phyloP scores from a whole-genome alignment of 805 yeast genomes.

The Metschnikowia proteae region DNA sequence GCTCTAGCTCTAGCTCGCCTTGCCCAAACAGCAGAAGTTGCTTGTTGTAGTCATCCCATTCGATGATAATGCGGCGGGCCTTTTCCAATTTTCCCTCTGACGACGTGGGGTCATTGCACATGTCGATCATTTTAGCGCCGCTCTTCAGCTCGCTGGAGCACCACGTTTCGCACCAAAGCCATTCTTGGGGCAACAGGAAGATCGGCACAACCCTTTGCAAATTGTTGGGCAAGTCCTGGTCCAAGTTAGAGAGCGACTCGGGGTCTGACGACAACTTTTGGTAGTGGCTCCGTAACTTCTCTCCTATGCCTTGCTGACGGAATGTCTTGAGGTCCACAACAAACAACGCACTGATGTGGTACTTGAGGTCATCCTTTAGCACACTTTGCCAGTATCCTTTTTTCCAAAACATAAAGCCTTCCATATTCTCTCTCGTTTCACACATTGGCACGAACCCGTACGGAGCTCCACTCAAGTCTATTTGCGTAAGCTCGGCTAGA shows the following conservation, averaged over 20 bases:
- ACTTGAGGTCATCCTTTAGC: conserved; percentile 54
- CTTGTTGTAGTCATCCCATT: conserved; percentile 67
- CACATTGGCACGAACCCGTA: conserved; percentile 89
- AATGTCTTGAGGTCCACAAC: conserved; percentile 72
- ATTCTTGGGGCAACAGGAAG: conserved; percentile 70
- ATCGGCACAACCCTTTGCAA: conserved; percentile 67
- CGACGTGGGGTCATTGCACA: conserved; percentile 80
- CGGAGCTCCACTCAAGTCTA: conserved; percentile 75
- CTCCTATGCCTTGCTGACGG: conserved; percentile 70
- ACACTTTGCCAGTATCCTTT: conserved; percentile 81
- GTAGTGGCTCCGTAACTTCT: conserved; percentile 75
- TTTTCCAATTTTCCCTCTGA: conserved; percentile 73
- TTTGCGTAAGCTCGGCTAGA: conserved; percentile 59
- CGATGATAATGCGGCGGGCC: conserved; percentile 73
- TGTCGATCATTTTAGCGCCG: conserved; percentile 73
- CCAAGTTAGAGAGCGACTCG: conserved; percentile 73
- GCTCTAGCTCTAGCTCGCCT: conserved; percentile 7
- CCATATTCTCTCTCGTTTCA: conserved; percentile 73
- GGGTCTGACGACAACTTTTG: conserved; percentile 79
- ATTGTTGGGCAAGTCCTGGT: conserved; percentile 92
- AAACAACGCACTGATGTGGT: conserved; percentile 82
- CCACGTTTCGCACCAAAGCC: conserved; percentile 97
- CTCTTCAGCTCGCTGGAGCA: conserved; percentile 60
- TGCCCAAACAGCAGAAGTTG: conserved; percentile 33
- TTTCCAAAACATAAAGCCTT: conserved; percentile 88